These are phyloP conservation scores for Sonneratia caseolaris DNA, from an alignment of 345 rosid species.

Conservation along the genomic window DNA sequence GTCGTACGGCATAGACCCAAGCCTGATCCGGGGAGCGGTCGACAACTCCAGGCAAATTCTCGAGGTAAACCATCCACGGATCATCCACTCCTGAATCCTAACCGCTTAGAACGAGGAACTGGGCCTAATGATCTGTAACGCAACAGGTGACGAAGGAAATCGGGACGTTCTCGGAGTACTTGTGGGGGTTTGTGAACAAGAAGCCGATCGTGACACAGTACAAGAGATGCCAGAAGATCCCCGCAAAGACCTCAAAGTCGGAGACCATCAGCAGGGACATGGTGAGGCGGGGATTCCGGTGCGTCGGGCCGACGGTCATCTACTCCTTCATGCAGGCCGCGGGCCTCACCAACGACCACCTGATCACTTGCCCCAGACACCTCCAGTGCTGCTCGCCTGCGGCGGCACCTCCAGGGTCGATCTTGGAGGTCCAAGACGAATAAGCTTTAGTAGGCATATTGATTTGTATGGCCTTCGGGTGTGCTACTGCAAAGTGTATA, in stretches of 20 bases:
- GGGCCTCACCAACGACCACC: slow-evolving; percentile 59
- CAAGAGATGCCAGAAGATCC: slow-evolving; percentile 54
- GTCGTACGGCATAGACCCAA: slow-evolving; percentile 34
- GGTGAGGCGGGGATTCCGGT: slow-evolving; percentile 54
- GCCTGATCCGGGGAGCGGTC: slow-evolving; percentile 43
- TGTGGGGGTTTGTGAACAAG: slow-evolving; percentile 50
- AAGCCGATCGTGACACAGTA: slow-evolving; percentile 39
- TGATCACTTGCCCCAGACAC: slow-evolving; percentile 44
- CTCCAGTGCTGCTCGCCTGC: slow-evolving; percentile 18
- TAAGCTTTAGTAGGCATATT: too few relatives aligned
- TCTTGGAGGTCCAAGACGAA: too few relatives aligned
- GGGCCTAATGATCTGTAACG: neutral
- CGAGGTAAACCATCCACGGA: slow-evolving; percentile 23
- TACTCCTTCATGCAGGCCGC: slow-evolving; percentile 67
- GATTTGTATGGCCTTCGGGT: too few relatives aligned
- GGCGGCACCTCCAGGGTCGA: too few relatives aligned
- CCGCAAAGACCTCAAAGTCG: slow-evolving; percentile 59
- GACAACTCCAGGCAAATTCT: slow-evolving; percentile 51
- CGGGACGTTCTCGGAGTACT: slow-evolving; percentile 45
- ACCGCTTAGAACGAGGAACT: neutral
- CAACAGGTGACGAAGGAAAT: slow-evolving; percentile 34
- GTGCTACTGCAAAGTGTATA: too few relatives aligned
- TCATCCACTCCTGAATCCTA: neutral
- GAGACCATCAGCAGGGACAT: slow-evolving; percentile 68
- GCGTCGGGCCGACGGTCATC: slow-evolving; percentile 52